Percentiles rank a stretch among this genome's conserved stretches.
Conservation (phyloP, 805 yeast species). For the Babjeviella inositovora region DNA sequence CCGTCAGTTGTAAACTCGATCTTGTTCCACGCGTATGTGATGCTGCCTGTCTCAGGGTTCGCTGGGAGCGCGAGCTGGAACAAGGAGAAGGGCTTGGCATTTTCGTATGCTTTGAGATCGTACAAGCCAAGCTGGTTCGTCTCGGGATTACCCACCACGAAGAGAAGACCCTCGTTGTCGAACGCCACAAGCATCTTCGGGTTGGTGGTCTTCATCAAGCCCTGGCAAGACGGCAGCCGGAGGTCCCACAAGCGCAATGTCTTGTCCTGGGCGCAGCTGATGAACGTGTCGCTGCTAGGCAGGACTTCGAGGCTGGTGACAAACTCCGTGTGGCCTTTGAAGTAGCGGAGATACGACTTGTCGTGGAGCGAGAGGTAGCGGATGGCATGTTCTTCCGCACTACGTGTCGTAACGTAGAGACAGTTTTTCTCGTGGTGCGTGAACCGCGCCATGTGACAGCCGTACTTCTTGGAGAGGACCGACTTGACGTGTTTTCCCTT, state of each 20-base stretch:
- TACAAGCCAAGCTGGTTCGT: conserved; percentile 36
- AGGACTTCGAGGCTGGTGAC: conserved; percentile 62
- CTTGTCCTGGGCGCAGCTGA: conserved; percentile 60
- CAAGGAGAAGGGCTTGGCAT: conserved; percentile 35
- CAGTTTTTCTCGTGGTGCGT: conserved; percentile 61
- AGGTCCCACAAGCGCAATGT: conserved; percentile 84
- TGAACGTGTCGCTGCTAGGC: conserved; percentile 48
- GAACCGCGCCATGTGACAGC: conserved; percentile 76
- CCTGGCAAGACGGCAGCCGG: conserved; percentile 48
- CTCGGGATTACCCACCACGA: conserved; percentile 44
- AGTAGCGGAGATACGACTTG: conserved; percentile 71
- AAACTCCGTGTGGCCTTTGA: conserved; percentile 69
- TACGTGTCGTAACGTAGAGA: conserved; percentile 68
- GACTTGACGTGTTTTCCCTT: conserved; percentile 57
- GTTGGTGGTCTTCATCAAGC: conserved; percentile 30
- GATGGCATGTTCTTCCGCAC: conserved; percentile 48
- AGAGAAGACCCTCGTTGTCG: conserved; percentile 76
- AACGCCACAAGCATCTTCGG: conserved; percentile 43
- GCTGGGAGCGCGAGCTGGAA: conserved; percentile 14
- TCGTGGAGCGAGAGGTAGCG: conserved; percentile 65
- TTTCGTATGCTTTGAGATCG: conserved; percentile 40
- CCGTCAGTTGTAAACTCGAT: conserved; percentile 74
- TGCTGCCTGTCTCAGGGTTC: conserved; percentile 5
- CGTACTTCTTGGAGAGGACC: conserved; percentile 77
- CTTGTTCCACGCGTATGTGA: conserved; percentile 31